A percentile compares a stretch with the other conserved stretches of the same genome.
phyloP scores from a whole-genome alignment of 306 rosid species.

The Cyamopsis tetragonoloba region DNA sequence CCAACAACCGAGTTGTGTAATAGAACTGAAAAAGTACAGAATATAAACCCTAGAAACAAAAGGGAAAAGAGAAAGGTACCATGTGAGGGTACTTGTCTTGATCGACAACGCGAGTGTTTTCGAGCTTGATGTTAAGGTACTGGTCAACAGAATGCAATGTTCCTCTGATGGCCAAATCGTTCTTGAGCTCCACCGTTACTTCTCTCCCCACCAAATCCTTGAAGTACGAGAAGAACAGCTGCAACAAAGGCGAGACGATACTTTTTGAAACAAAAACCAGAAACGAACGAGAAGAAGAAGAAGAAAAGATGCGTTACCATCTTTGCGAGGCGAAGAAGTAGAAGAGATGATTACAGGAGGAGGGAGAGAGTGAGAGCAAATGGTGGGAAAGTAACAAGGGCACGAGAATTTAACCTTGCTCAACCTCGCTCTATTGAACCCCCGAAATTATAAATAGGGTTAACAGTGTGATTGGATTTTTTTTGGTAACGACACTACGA shows the following conservation, averaged over 20 bases:
- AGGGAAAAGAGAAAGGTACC: constrained; percentile 32
- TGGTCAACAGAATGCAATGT: constrained; percentile 97
- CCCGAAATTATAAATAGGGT: background rate
- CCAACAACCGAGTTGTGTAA: background rate
- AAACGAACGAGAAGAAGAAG: background rate
- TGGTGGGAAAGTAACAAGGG: background rate
- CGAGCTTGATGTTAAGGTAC: constrained; percentile 93
- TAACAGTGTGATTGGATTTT: too few relatives aligned
- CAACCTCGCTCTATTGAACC: background rate
- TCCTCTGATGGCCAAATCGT: constrained; percentile 90
- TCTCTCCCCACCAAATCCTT: constrained; percentile 97
- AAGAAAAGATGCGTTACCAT: constrained; percentile 8
- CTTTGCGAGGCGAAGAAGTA: background rate
- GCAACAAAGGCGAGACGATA: background rate
- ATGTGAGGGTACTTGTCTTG: constrained; percentile 97
- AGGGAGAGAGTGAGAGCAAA: background rate
- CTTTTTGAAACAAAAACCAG: background rate
- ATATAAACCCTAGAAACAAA: constrained; percentile 14
- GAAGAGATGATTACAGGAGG: background rate
- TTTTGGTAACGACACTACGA: too few relatives aligned
- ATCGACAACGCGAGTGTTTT: constrained; percentile 94
- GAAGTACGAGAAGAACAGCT: constrained; percentile 99
- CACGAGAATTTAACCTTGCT: background rate
- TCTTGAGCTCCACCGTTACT: constrained; percentile 96
- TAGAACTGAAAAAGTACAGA: background rate